Base-by-base conservation (phyloP, 106 monocot species). In the Hemerocallis citrina region DNA sequence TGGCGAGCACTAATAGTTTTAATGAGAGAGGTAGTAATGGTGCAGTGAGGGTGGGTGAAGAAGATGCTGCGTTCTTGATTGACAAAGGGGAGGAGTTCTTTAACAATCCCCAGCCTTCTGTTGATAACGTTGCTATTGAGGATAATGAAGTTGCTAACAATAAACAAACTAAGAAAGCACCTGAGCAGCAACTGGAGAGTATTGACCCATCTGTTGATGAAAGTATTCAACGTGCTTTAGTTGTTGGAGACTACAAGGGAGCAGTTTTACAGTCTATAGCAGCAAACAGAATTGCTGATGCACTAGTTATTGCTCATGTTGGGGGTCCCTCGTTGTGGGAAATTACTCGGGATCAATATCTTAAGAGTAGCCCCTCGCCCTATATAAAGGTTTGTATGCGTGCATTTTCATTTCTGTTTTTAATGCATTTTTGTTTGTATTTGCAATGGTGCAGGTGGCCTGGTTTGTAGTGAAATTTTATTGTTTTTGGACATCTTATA, bases 71-170 rank as follows among this genome's bases (percentile, higher is more conserved):
- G 55, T 88, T 85, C 40, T 29, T 69, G 28, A 52, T 85, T 61
- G 93, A 93, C 42, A 77, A 79, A 77, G 93, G 79, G 23, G 93
- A 93, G 21, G 85, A 84, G 0, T 93, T 93, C 46, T 93, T 93
- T 36, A 93, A 93, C 63, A 93, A 89, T 68, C 77, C 51, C 60
- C 74, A 76, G 40, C 50, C 77, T 63, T 62, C 73, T 51, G 58
- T 30, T 46, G 51, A 69, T 60, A 67, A 30, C 43, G 16, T 63
- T 5, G 17, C 51, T 13, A 16, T 12, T 48, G 74, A 77, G 45
- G 76, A 74, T 10, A 63, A 34, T 33, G 46, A 31, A 70, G 48
- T 56, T 57, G 52, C 64, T 42, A 82, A 75, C 42, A 75, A 43
- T 15, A 64, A 77, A 34, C 32, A 84, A 67, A 46, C 48, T 15